Percentiles rank a stretch among this genome's conserved stretches.
These are phyloP conservation scores for Bolboschoenus planiculmis DNA, from an alignment of 176 grass and related monocot genomes.

Conservation along the genomic window DNA sequence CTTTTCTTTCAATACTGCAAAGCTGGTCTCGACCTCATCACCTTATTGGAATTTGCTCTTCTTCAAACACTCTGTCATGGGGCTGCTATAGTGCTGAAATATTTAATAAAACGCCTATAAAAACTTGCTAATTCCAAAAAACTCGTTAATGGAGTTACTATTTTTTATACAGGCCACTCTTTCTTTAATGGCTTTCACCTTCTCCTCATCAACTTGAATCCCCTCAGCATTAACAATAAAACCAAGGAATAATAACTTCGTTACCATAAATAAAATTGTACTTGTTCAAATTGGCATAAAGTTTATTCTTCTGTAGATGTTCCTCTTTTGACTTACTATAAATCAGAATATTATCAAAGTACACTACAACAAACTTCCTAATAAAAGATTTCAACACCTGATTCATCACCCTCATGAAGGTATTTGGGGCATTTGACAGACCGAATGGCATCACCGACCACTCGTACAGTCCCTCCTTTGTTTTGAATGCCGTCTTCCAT, in stretches of 20 bases:
- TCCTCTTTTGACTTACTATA: not conserved
- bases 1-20: not conserved
- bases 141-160: not conserved
- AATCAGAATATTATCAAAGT: slow-evolving; percentile 3
- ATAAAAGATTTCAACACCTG: not conserved
- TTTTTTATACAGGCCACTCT: not conserved
- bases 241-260: not conserved
- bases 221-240: not conserved
- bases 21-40: not conserved
- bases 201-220: not conserved
- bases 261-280: slow-evolving; percentile 5
- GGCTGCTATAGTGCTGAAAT: not conserved
- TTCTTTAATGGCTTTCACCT: not conserved
- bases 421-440: not conserved
- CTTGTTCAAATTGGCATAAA: not conserved
- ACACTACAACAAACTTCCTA: not conserved
- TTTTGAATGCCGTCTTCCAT: slow-evolving; percentile 20
- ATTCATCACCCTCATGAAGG: slow-evolving; percentile 12
- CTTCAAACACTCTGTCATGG: not conserved
- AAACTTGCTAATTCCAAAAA: not conserved
- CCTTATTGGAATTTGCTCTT: not conserved
- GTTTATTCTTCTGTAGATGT: not conserved
- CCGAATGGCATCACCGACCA: not conserved
- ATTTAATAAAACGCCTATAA: not conserved
- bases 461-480: not conserved